phyloP scores from a whole-genome alignment of 2,329 filamentous ascomycete genomes.

The Paraphaeosphaeria sporulosa region DNA sequence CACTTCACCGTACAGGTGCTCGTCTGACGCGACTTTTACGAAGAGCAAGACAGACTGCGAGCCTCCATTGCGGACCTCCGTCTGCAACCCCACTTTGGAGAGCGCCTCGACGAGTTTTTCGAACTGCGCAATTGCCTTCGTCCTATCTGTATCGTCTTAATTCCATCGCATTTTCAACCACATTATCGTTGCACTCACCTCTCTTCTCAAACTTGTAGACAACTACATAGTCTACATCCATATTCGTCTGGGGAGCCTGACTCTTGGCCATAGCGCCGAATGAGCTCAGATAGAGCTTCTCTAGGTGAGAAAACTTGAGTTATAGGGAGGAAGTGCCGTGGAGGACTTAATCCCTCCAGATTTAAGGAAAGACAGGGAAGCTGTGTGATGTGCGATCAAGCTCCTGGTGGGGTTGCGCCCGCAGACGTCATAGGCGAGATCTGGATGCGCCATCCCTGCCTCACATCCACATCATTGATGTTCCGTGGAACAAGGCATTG shows the following conservation, averaged over 20 bases:
- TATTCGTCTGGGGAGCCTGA: slow-evolving; percentile 58
- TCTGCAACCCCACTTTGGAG: slow-evolving; percentile 79
- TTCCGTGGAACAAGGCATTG: slow-evolving; percentile 9
- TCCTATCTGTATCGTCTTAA: slow-evolving; percentile 62
- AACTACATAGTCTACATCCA: slow-evolving; percentile 88
- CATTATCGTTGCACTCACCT: slow-evolving; percentile 56
- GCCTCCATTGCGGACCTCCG: slow-evolving; percentile 84
- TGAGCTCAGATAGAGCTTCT: slow-evolving; percentile 21
- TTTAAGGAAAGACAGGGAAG: slow-evolving; percentile 35
- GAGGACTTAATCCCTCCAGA: slow-evolving; percentile 20
- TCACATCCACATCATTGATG: slow-evolving; percentile 24
- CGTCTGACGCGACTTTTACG: slow-evolving; percentile 77
- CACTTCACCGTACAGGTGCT: slow-evolving; percentile 78
- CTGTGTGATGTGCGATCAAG: slow-evolving; percentile 34
- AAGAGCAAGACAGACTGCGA: slow-evolving; percentile 81
- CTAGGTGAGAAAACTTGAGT: slow-evolving; percentile 25
- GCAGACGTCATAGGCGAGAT: slow-evolving; percentile 38
- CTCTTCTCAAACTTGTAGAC: slow-evolving; percentile 75
- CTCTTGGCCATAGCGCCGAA: slow-evolving; percentile 47
- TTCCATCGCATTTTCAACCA: slow-evolving; percentile 11
- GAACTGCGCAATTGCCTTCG: slow-evolving; percentile 76
- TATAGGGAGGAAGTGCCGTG: slow-evolving; percentile 26
- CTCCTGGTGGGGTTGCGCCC: slow-evolving; percentile 19
- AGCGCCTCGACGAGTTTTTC: slow-evolving; percentile 79
- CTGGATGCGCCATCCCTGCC: slow-evolving; percentile 27